A percentile compares a stretch with the other conserved stretches of the same genome.
phyloP scores from a whole-genome alignment of 257 asterid genomes.

The Gynochthodes officinalis region DNA sequence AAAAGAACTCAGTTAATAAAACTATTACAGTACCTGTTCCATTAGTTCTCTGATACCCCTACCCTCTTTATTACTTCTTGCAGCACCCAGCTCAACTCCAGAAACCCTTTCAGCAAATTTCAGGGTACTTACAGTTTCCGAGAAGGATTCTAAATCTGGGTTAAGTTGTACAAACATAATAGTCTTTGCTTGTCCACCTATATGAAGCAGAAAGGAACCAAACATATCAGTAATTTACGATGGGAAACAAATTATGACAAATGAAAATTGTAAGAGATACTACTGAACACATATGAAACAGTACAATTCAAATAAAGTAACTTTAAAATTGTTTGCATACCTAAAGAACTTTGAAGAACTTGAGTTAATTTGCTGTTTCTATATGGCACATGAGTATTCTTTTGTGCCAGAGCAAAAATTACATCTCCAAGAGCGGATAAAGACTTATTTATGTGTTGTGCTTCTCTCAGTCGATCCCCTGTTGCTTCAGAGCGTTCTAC shows the following conservation, averaged over 20 bases:
- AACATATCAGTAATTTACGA: not conserved
- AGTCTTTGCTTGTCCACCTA: conserved; percentile 97
- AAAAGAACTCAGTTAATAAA: conserved; percentile 6
- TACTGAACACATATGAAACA: conserved; percentile 7
- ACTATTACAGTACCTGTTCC: conserved; percentile 75
- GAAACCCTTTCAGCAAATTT: conserved; percentile 98
- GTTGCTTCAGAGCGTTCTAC: conserved; percentile 90
- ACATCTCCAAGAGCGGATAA: conserved; percentile 97
- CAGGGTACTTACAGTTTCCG: conserved; percentile 85
- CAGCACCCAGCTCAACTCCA: conserved; percentile 97
- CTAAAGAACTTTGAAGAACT: conserved; percentile 95
- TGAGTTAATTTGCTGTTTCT: conserved; percentile 96
- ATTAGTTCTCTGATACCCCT: conserved; percentile 84
- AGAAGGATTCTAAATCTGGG: conserved; percentile 88
- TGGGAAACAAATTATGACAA: conserved; percentile 9
- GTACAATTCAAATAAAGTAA: conserved; percentile 3
- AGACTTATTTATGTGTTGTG: conserved; percentile 92
- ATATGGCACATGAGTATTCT: conserved; percentile 85
- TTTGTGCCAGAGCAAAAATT: conserved; percentile 88
- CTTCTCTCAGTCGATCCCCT: conserved; percentile 93
- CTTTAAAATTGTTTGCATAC: conserved; percentile 36
- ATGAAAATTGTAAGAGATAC: not conserved
- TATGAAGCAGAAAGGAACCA: conserved; percentile 12
- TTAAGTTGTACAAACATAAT: conserved; percentile 95
- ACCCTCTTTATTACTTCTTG: conserved; percentile 80